Evolutionary conservation across 2,329 filamentous ascomycete genomes (phyloP).

Genomic region (Colletotrichum tamarilloi): DNA sequence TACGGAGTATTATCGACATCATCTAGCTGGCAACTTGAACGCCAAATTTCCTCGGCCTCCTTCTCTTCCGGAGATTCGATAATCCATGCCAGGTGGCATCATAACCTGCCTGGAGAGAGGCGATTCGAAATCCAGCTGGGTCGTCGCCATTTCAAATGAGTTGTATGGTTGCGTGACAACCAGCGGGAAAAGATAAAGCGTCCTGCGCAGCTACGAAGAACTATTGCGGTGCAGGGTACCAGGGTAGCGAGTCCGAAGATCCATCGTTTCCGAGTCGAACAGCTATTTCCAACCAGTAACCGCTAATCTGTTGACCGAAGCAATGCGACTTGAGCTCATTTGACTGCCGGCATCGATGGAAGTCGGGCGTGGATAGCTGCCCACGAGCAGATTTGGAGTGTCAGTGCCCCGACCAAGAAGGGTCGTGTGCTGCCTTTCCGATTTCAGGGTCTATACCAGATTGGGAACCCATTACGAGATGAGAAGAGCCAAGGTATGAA

Average conservation of each 20-base stretch:
- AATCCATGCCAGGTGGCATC: background rate
- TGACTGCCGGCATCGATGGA: background rate
- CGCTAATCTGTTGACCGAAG: background rate
- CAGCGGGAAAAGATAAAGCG: background rate
- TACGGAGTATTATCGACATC: background rate
- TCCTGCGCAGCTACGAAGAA: background rate
- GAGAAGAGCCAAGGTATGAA: constrained; percentile 10
- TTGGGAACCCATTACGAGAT: constrained; percentile 32
- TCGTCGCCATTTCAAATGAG: background rate
- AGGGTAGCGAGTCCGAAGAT: background rate
- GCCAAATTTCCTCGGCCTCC: background rate
- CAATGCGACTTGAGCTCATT: background rate
- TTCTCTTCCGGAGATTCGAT: background rate
- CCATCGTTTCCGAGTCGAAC: background rate
- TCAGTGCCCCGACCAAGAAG: background rate
- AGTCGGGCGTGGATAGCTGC: background rate
- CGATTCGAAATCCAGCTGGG: background rate
- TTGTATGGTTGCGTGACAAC: background rate
- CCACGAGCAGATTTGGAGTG: background rate
- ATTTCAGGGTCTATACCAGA: constrained; percentile 7
- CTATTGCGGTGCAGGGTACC: background rate
- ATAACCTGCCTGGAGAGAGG: background rate
- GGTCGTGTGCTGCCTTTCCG: constrained; percentile 22
- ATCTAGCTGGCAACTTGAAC: background rate
- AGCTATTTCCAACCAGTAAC: background rate